Conservation (phyloP, 306 rosid genomes). For the Lablab purpureus region DNA sequence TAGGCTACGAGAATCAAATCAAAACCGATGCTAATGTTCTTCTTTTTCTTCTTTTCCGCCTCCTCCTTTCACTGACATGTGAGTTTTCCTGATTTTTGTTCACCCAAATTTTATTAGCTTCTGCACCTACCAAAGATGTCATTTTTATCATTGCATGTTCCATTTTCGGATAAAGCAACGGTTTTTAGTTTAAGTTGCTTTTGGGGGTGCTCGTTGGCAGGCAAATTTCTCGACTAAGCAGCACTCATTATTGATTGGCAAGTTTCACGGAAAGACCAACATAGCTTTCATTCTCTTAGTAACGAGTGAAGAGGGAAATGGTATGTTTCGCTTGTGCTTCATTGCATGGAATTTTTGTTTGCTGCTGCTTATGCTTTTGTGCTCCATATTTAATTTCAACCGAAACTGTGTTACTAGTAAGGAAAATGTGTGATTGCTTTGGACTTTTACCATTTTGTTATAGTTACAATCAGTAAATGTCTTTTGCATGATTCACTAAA, state of each 20-base stretch:
- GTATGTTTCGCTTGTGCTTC: conserved; percentile 50
- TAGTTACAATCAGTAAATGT: background rate
- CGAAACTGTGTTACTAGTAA: background rate
- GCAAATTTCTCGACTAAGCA: conserved; percentile 24
- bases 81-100: background rate
- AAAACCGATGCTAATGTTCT: background rate
- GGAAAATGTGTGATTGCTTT: conserved; percentile 5
- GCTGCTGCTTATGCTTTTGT: conserved; percentile 27
- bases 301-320: conserved; percentile 51
- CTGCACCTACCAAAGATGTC: background rate
- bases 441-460: background rate
- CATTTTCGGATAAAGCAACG: conserved; percentile 29
- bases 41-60: background rate
- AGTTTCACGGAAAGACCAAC: conserved; percentile 6
- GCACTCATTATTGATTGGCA: background rate
- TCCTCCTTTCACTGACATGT: background rate
- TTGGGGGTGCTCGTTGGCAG: conserved; percentile 43
- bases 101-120: background rate
- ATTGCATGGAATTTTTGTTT: conserved; percentile 38
- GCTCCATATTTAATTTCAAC: conserved; percentile 12
- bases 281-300: conserved; percentile 6
- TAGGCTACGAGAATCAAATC: background rate
- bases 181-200: conserved; percentile 24
- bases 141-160: conserved; percentile 40
- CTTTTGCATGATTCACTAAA: conserved; percentile 4